phyloP scores from a whole-genome alignment of 1,139 yeast species.

The Hansenula sp. region DNA sequence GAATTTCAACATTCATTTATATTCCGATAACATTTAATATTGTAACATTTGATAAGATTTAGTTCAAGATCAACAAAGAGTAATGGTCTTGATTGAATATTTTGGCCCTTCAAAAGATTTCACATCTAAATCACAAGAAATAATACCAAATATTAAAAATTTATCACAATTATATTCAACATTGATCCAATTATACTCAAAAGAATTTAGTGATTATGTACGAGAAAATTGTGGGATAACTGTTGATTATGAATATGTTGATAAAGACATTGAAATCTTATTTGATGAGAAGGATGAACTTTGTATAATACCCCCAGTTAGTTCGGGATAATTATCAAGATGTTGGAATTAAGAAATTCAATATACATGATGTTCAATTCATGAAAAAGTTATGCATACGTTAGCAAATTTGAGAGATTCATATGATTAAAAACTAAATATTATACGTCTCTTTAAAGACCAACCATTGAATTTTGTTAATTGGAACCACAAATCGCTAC shows the following conservation, averaged over 20 bases:
- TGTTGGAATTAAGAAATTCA: no score
- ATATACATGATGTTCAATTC: no score
- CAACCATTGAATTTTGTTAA: no score
- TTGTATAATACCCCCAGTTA: slow-evolving; percentile 20
- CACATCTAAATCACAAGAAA: slow-evolving; percentile 7
- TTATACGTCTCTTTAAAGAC: no score
- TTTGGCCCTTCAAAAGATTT: slow-evolving; percentile 15
- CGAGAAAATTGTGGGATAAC: slow-evolving; percentile 14
- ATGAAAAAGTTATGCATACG: no score
- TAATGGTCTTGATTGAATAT: slow-evolving; percentile 9
- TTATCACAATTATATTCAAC: slow-evolving; percentile 4
- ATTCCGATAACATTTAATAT: no score
- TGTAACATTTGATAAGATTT: no score
- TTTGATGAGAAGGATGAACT: slow-evolving; percentile 10
- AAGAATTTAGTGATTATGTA: slow-evolving; percentile 7
- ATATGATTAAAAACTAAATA: no score
- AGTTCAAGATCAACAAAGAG: no score
- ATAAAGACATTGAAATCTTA: slow-evolving; percentile 1
- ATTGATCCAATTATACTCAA: slow-evolving; percentile 1
- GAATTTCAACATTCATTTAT: no score
- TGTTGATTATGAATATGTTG: slow-evolving; percentile 14
- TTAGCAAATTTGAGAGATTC: no score
- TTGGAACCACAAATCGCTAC: no score
- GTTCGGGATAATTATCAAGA: slow-evolving; percentile 11
- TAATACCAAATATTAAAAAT: neutral